phyloP scores from a whole-genome alignment of 768 basidiomycete genomes.

The Pisolithus orientalis region DNA sequence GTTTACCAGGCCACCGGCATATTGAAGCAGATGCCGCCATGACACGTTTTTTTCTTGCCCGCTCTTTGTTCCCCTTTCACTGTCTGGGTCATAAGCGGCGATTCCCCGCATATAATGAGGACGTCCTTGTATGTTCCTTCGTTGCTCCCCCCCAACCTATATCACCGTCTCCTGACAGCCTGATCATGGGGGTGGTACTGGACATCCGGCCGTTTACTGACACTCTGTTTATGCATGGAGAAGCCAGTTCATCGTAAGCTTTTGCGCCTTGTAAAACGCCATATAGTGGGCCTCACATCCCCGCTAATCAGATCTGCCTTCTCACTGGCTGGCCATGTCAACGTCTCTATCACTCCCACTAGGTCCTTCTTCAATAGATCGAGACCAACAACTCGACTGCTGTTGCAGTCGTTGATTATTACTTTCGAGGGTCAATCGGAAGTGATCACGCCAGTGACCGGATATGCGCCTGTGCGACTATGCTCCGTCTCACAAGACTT shows the following conservation, averaged over 20 bases:
- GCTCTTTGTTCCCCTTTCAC: slow-evolving; percentile 28
- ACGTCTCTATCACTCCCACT: slow-evolving; percentile 55
- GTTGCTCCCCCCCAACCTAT: slow-evolving; percentile 5
- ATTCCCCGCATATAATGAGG: too few species aligned
- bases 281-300: slow-evolving; percentile 3
- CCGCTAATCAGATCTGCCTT: slow-evolving; percentile 60
- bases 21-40: neutral
- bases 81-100: too few species aligned
- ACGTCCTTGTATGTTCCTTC: slow-evolving; percentile 3
- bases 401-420: slow-evolving; percentile 65
- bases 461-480: slow-evolving; percentile 66
- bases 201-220: slow-evolving; percentile 54
- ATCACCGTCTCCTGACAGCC: too few species aligned
- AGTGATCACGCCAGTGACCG: slow-evolving; percentile 51
- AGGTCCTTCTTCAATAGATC: slow-evolving; percentile 48
- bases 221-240: slow-evolving; percentile 65
- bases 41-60: slow-evolving; percentile 6
- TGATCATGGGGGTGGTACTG: slow-evolving; percentile 58
- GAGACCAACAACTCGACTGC: slow-evolving; percentile 41
- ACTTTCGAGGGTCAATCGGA: slow-evolving; percentile 88
- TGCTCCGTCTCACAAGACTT: slow-evolving; percentile 64
- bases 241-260: slow-evolving; percentile 57
- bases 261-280: slow-evolving; percentile 1
- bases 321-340: slow-evolving; percentile 79
- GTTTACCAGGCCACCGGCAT: neutral